phyloP scores from a whole-genome alignment of 106 monocot genomes.

The Dendrobium catenatum region DNA sequence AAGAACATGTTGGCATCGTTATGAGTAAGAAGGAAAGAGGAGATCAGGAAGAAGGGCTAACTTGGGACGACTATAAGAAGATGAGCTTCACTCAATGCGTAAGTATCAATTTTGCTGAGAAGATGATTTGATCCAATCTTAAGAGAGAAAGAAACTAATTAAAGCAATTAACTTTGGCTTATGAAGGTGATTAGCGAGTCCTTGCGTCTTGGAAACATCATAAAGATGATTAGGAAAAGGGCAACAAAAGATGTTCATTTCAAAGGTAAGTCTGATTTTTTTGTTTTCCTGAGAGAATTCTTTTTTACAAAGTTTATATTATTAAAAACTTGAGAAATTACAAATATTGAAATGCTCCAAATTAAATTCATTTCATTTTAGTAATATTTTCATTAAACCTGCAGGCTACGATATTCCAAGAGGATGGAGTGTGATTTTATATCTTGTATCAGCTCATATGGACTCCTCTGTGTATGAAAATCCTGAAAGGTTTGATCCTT shows the following conservation, averaged over 20 bases:
- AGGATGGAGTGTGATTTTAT: conserved; percentile 2
- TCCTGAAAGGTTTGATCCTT: background rate
- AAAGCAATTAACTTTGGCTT: background rate
- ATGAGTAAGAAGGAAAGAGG: conserved; percentile 33
- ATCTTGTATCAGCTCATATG: background rate
- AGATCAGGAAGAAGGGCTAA: conserved; percentile 21
- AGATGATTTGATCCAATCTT: background rate
- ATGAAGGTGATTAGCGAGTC: conserved; percentile 84
- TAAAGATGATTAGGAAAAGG: conserved; percentile 70
- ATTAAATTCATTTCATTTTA: background rate
- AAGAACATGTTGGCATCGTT: conserved; percentile 36
- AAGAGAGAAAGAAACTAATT: background rate
- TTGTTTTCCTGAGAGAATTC: conserved; percentile 7
- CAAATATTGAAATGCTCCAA: background rate
- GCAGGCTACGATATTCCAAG: conserved; percentile 1
- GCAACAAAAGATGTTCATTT: conserved; percentile 35
- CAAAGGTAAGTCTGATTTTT: conserved; percentile 18
- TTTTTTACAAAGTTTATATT: too few species aligned
- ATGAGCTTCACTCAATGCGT: conserved; percentile 93
- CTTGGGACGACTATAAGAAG: conserved; percentile 81
- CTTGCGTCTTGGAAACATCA: conserved; percentile 72
- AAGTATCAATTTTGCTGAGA: conserved; percentile 9
- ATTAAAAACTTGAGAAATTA: background rate
- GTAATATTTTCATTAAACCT: background rate
- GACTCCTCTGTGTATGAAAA: background rate